Evolutionary conservation across 345 rosid genomes (phyloP).

Genomic region (Eucalyptus leucophloia): DNA sequence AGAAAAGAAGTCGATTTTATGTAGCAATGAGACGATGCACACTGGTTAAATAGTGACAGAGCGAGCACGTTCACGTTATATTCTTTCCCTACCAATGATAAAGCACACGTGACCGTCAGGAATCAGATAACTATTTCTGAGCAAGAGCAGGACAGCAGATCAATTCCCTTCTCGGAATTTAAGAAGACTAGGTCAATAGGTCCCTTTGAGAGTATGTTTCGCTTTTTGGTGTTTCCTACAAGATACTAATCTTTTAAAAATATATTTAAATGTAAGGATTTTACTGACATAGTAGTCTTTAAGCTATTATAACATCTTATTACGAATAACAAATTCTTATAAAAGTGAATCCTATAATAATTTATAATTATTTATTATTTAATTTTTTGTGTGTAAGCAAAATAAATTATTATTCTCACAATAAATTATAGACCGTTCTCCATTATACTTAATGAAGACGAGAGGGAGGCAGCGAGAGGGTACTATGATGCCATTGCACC

Average conservation of each 20-base stretch:
- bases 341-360: fast-evolving
- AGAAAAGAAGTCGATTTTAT: no score
- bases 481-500: neutral
- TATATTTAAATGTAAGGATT: neutral
- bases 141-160: neutral
- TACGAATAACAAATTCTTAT: fast-evolving
- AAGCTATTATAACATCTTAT: fast-evolving
- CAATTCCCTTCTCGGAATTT: neutral
- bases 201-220: neutral
- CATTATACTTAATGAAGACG: neutral
- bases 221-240: neutral
- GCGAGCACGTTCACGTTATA: no score
- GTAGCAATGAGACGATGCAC: no score
- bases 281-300: fast-evolving
- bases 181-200: neutral
- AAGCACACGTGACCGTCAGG: neutral
- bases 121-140: neutral
- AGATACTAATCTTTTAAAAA: neutral
- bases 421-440: fast-evolving
- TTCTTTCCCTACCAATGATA: neutral
- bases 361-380: no score
- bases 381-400: fast-evolving
- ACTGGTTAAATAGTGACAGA: no score
- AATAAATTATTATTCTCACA: fast-evolving
- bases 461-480: neutral